Base-by-base conservation (phyloP, 768 basidiomycete genomes). In the Russula sp. region DNA sequence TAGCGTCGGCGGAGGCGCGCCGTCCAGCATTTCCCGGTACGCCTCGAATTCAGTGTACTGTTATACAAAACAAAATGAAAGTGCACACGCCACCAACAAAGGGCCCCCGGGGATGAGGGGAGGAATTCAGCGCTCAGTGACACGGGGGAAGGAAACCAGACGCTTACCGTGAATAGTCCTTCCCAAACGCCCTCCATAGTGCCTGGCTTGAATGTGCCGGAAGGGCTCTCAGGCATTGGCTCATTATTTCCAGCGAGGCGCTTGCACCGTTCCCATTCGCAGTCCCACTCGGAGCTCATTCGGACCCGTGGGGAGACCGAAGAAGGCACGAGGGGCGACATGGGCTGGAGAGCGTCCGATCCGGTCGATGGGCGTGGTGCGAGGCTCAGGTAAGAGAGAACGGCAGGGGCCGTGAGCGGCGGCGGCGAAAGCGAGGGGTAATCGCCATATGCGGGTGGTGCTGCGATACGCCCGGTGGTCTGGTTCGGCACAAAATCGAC, bases 31-130 rank as follows among this genome's bases (percentile, higher is more conserved):
- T 22, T 81, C 80, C 25, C 87, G 85, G 69, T 96, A 98, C 7
- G 88, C 86, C 42, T 83, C 83, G 70, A 97, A 98, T 66, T 93
- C 89, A 20, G 83, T 85, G 68, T 89, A 92, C 88, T 91, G 39
- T 6, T 29, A 41, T 43, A 10, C 20, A 18, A 42, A 39, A n/a
- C 14, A 39, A 39, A 35, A 9, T 14, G 29, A 43, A n/a, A 29
- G 25, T 29, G 35, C 11, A 20, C n/a, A 29, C 25, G 25, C 25
- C 25, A 29, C 25, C 25, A 29, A 29, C 25, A 29, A 29, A n/a
- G n/a, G n/a, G n/a, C n/a, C n/a, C n/a, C n/a, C n/a, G n/a, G n/a
- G n/a, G n/a, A n/a, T n/a, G 25, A 29, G 25, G 25, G 25, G 25
- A 29, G 25, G 25, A 3, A 3, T 29, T 51, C n/a, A 59, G 36